These are phyloP conservation scores for Volvox africanus DNA, from an alignment of 139 green algal species.

Conservation along the genomic window DNA sequence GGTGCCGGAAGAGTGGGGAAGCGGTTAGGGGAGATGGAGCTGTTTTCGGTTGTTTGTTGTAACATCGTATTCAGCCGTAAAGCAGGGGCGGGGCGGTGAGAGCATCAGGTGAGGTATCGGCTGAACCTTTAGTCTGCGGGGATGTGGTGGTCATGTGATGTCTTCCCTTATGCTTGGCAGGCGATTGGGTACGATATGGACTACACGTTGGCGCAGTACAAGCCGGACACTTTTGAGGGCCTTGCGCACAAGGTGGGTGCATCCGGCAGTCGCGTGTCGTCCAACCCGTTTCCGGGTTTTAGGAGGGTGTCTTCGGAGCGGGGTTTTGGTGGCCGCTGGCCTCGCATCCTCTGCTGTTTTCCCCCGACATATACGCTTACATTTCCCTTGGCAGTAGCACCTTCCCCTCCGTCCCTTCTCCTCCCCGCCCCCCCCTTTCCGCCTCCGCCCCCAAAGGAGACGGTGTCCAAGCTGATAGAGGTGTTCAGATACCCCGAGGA, in stretches of 20 bases:
- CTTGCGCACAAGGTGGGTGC: slow-evolving; percentile 80
- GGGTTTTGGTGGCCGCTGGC: too few relatives aligned
- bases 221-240: slow-evolving; percentile 95
- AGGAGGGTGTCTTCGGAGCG: too few relatives aligned
- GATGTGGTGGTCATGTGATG: too few relatives aligned
- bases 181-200: slow-evolving; percentile 98
- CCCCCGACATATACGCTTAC: neutral
- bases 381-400: neutral
- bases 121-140: too few relatives aligned
- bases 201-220: slow-evolving; percentile 93
- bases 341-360: neutral
- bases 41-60: too few relatives aligned
- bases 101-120: too few relatives aligned
- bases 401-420: neutral
- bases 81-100: too few relatives aligned
- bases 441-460: slow-evolving; percentile 39
- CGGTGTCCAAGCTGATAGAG: slow-evolving; percentile 66
- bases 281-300: slow-evolving; percentile 18
- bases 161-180: slow-evolving; percentile 16
- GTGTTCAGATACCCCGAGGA: slow-evolving; percentile 88
- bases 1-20: too few relatives aligned
- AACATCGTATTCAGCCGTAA: too few relatives aligned
- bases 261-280: slow-evolving; percentile 22
- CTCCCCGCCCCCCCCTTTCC: neutral
- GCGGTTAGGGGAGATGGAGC: too few relatives aligned